Evolutionary conservation across 148 eudicot species (phyloP).

Genomic region (Nepenthes mirabilis): DNA sequence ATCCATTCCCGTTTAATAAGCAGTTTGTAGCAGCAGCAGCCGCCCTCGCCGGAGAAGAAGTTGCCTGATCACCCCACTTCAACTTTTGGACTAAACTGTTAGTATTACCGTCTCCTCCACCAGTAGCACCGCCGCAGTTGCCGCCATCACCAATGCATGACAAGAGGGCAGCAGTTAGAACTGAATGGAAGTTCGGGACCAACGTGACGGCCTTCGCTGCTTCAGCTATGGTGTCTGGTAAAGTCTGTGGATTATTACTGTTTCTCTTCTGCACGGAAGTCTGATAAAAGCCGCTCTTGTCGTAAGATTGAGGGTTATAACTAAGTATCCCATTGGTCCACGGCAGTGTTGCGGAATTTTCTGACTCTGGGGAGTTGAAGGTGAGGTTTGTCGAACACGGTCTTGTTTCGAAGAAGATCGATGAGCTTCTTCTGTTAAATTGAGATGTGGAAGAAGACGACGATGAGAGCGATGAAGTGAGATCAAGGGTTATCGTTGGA

Average conservation of each 20-base stretch:
- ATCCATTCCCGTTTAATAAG: constrained; percentile 12
- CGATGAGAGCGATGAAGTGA: constrained; percentile 28
- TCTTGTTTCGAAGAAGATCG: constrained; percentile 6
- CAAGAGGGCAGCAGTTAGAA: constrained; percentile 44
- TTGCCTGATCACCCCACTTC: constrained; percentile 23
- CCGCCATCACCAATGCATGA: constrained; percentile 30
- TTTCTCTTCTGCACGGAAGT: constrained; percentile 28
- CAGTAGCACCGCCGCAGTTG: constrained; percentile 7
- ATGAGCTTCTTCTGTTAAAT: background rate
- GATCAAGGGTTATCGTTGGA: constrained; percentile 82
- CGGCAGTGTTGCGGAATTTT: constrained; percentile 15
- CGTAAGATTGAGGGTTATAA: constrained; percentile 20
- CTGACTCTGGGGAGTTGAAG: constrained; percentile 44
- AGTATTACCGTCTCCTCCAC: background rate
- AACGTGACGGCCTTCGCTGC: constrained; percentile 85
- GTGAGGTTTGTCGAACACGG: constrained; percentile 45
- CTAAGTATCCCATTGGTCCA: constrained; percentile 31
- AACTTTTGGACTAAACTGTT: constrained; percentile 8
- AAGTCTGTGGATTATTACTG: background rate
- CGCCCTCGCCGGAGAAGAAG: constrained; percentile 6
- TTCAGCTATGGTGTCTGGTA: constrained; percentile 44
- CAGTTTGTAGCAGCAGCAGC: constrained; percentile 11
- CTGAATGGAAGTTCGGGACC: constrained; percentile 66
- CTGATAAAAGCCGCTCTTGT: constrained; percentile 23
- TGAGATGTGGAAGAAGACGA: constrained; percentile 16